Evolutionary conservation across 169 alveolate genomes (phyloP).

Genomic region (Blepharisma undulans): DNA sequence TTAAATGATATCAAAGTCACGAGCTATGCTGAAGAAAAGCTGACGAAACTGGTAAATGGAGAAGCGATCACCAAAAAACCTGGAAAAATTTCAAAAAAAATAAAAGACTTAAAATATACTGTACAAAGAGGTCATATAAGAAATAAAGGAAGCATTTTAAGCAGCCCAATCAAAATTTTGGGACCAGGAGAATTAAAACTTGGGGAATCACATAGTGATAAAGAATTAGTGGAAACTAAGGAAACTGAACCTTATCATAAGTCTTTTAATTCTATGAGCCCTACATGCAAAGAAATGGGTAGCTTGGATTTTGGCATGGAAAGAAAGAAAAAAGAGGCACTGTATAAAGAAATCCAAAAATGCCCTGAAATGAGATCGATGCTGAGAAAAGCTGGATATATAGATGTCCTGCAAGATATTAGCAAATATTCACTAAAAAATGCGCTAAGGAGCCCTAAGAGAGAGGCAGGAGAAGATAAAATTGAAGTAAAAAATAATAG

Average conservation of each 20-base stretch:
- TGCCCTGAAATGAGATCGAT: constrained; percentile 8
- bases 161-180: background rate
- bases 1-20: background rate
- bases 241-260: background rate
- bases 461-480: background rate
- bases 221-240: background rate
- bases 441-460: background rate
- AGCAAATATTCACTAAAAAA: background rate
- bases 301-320: background rate
- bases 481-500: background rate
- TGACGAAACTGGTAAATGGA: background rate
- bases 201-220: background rate
- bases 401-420: background rate
- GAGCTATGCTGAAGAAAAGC: background rate
- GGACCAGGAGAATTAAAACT: background rate
- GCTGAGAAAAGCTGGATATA: background rate
- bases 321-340: background rate
- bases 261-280: background rate
- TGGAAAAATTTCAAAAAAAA: background rate
- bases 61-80: background rate
- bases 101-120: background rate
- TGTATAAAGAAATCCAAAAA: background rate
- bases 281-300: background rate
- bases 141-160: background rate
- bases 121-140: background rate